These are phyloP conservation scores for Neostapfia colusana DNA, from an alignment of 176 grass and related monocot genomes.

Conservation along the genomic window DNA sequence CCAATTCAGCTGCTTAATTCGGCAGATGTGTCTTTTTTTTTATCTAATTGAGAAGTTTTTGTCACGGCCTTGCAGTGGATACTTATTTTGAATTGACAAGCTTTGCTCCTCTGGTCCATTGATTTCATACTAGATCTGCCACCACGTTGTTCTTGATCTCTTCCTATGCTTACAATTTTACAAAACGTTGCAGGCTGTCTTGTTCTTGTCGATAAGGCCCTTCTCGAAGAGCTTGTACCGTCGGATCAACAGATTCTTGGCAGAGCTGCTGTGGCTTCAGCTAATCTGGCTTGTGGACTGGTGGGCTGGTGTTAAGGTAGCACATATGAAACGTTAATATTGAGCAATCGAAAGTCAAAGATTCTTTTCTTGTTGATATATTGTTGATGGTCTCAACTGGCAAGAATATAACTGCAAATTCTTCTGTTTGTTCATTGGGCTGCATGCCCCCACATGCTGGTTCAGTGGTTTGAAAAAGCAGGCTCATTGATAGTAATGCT, in stretches of 20 bases:
- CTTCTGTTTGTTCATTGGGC: background rate
- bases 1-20: constrained; percentile 10
- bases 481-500: background rate
- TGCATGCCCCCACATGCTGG: background rate
- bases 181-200: constrained; percentile 45
- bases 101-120: background rate
- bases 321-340: background rate
- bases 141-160: background rate
- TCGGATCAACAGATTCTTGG: constrained; percentile 62
- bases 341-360: background rate
- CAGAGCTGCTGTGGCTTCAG: constrained; percentile 84
- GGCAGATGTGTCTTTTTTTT: background rate
- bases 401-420: background rate
- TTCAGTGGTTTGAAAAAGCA: background rate
- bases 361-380: background rate
- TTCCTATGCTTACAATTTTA: background rate
- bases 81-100: background rate
- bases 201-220: constrained; percentile 68
- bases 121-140: background rate
- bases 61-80: background rate
- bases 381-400: background rate
- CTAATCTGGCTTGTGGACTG: constrained; percentile 37
- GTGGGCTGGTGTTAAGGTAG: constrained; percentile 34
- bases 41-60: background rate
- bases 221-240: constrained; percentile 64